phyloP scores from a whole-genome alignment of 202 grass and related monocot species.

The Setaria italica region DNA sequence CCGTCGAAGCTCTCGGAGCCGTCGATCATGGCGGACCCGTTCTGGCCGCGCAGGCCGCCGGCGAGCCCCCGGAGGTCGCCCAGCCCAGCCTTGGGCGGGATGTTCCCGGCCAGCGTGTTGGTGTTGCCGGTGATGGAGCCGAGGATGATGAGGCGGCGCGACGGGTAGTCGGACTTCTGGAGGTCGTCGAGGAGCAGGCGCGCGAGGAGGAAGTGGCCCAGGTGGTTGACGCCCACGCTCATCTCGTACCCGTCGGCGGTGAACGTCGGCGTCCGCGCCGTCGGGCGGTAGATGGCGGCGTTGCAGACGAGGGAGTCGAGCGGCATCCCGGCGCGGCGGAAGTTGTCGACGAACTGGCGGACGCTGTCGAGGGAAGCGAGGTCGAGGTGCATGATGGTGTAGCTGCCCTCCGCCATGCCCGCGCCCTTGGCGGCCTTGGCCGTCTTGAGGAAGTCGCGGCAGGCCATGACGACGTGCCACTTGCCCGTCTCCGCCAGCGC shows the following conservation, averaged over 20 bases:
- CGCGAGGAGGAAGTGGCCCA: constrained; percentile 89
- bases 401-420: constrained; percentile 76
- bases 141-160: constrained; percentile 81
- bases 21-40: constrained; percentile 75
- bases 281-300: constrained; percentile 88
- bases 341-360: constrained; percentile 65
- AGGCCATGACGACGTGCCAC: constrained; percentile 95
- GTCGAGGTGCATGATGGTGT: constrained; percentile 83
- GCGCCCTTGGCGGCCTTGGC: constrained; percentile 73
- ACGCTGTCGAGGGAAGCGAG: constrained; percentile 90
- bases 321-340: constrained; percentile 64
- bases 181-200: constrained; percentile 71
- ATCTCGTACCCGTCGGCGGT: constrained; percentile 84
- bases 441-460: constrained; percentile 87
- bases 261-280: constrained; percentile 69
- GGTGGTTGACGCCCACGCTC: constrained; percentile 94
- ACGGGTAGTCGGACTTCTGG: constrained; percentile 72
- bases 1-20: constrained; percentile 70
- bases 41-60: constrained; percentile 47
- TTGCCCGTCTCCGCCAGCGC: constrained; percentile 77
- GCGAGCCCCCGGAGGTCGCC: constrained; percentile 79
- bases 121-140: constrained; percentile 95
- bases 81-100: constrained; percentile 81
- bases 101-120: constrained; percentile 90
- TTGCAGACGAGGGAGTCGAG: constrained; percentile 92